phyloP scores from a whole-genome alignment of 2,329 filamentous ascomycete genomes.

The Epichloe sp. region DNA sequence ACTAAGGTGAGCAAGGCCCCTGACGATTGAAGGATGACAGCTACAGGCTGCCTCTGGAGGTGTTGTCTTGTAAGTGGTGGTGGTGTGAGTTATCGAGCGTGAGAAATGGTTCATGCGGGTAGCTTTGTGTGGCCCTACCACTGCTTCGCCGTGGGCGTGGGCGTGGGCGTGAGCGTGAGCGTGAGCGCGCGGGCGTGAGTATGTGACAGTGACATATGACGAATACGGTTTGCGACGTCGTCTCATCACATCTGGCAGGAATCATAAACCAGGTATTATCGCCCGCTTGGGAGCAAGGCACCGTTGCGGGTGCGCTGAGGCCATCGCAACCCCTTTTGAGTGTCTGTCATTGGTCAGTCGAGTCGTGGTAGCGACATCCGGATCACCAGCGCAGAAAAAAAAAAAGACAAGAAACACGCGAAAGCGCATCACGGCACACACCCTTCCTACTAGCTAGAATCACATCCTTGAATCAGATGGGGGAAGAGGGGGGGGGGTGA shows the following conservation, averaged over 20 bases:
- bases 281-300: background rate
- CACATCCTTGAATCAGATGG: background rate
- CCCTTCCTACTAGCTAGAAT: background rate
- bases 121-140: background rate
- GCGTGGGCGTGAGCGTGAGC: background rate
- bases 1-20: too few species aligned
- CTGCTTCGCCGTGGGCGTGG: background rate
- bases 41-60: too few species aligned
- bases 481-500: background rate
- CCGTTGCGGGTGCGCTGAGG: background rate
- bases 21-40: too few species aligned
- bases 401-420: background rate
- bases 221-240: background rate
- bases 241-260: background rate
- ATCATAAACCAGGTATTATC: background rate
- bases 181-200: background rate
- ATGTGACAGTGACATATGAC: background rate
- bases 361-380: background rate
- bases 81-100: background rate
- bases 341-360: background rate
- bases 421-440: constrained; percentile 1
- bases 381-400: background rate
- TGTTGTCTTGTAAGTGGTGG: background rate
- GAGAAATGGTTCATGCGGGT: constrained; percentile 1
- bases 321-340: background rate